phyloP scores from a whole-genome alignment of 805 yeast species.

The Lachancea nothofagi region DNA sequence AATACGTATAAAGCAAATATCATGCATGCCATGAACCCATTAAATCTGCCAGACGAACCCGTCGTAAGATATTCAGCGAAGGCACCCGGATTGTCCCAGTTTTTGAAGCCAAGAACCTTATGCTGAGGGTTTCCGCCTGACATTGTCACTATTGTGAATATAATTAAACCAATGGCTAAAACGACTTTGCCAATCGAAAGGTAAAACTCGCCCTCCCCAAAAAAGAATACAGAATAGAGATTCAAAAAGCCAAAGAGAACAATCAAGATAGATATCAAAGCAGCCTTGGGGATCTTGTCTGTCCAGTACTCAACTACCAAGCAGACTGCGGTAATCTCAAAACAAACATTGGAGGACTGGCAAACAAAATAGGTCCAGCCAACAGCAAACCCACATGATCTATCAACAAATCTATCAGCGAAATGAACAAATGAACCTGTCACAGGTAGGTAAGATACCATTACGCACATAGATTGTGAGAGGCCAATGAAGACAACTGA shows the following conservation, averaged over 20 bases:
- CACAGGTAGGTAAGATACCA: slow-evolving; percentile 50
- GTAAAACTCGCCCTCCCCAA: slow-evolving; percentile 61
- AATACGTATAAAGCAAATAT: slow-evolving; percentile 48
- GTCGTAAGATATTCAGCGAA: slow-evolving; percentile 32
- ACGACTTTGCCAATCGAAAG: slow-evolving; percentile 52
- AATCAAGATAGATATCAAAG: slow-evolving; percentile 3
- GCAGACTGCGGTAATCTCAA: slow-evolving; percentile 60
- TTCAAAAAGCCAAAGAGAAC: slow-evolving; percentile 46
- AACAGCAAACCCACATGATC: slow-evolving; percentile 64
- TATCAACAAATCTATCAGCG: slow-evolving; percentile 56
- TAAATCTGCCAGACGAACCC: slow-evolving; percentile 33
- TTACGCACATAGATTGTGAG: slow-evolving; percentile 45
- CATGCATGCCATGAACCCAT: slow-evolving; percentile 46
- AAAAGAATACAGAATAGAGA: slow-evolving; percentile 47
- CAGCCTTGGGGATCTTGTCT: slow-evolving; percentile 16
- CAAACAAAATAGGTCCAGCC: slow-evolving; percentile 68
- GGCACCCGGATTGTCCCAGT: slow-evolving; percentile 52
- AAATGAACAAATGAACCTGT: slow-evolving; percentile 55
- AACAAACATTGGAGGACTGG: slow-evolving; percentile 58
- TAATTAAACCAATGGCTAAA: slow-evolving; percentile 52
- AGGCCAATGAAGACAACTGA: slow-evolving; percentile 10
- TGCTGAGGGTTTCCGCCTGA: slow-evolving; percentile 52
- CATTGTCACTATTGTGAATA: slow-evolving; percentile 50
- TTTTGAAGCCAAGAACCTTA: slow-evolving; percentile 49
- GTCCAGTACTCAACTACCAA: slow-evolving; percentile 49